Percentiles rank a stretch among this genome's conserved stretches.
These are phyloP conservation scores for Trichomonas tenax DNA, from an alignment of 208 protist species.

Conservation along the genomic window DNA sequence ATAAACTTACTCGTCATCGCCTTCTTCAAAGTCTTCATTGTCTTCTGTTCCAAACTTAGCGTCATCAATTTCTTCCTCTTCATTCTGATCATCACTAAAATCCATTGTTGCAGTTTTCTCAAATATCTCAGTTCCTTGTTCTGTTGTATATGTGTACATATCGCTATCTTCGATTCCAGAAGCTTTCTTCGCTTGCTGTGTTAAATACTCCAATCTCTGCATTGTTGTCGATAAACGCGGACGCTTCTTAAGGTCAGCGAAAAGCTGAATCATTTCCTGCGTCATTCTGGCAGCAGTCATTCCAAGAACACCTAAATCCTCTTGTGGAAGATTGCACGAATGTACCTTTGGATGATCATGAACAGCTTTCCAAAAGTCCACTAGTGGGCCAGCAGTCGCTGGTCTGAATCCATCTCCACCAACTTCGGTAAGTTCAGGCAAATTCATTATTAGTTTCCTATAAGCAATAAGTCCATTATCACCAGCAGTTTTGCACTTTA, in stretches of 20 bases:
- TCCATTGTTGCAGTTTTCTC: background rate
- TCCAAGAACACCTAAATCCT: background rate
- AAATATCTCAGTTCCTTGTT: background rate
- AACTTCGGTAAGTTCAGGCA: background rate
- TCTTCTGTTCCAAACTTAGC: too few relatives aligned
- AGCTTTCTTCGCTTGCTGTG: background rate
- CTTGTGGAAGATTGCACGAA: background rate
- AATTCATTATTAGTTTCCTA: background rate
- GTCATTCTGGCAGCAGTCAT: background rate
- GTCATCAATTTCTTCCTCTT: background rate
- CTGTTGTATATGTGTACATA: background rate
- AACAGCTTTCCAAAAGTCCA: background rate
- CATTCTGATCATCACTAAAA: background rate
- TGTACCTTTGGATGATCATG: background rate
- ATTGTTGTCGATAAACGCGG: background rate
- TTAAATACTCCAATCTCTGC: background rate
- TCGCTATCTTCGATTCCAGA: background rate
- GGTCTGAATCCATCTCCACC: background rate
- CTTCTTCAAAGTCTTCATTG: too few relatives aligned
- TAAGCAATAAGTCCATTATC: background rate
- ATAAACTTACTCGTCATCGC: too few relatives aligned
- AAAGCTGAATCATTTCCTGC: background rate
- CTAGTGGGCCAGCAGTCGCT: background rate
- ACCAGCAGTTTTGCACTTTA: background rate
- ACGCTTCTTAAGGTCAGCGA: background rate